These are phyloP conservation scores for Peniophora sp. DNA, from an alignment of 1,284 basidiomycete genomes.

Conservation along the genomic window DNA sequence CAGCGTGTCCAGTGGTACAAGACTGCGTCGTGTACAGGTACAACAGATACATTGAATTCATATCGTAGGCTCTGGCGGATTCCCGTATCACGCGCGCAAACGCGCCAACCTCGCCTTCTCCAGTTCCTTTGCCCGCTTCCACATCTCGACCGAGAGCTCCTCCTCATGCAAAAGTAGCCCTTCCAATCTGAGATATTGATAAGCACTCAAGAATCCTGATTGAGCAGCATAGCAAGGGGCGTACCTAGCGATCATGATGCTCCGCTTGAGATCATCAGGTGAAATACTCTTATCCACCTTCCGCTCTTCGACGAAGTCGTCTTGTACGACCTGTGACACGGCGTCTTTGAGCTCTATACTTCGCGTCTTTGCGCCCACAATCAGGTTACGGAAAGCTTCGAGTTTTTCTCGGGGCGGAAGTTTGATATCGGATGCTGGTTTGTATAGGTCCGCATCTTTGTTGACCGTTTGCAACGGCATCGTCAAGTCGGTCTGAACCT, in stretches of 20 bases:
- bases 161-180: conserved; percentile 25
- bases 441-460: conserved; percentile 34
- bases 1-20: too few relatives aligned
- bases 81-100: conserved; percentile 5
- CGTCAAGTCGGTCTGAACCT: conserved; percentile 42
- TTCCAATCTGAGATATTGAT: conserved; percentile 21
- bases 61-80: too few relatives aligned
- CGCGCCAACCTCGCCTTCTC: conserved; percentile 24
- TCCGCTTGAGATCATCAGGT: conserved; percentile 52
- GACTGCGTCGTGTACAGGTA: too few relatives aligned
- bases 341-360: conserved; percentile 42
- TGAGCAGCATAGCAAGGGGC: conserved; percentile 11
- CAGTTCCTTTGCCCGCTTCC: conserved; percentile 29
- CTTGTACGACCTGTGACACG: conserved; percentile 54
- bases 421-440: conserved; percentile 29
- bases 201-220: conserved; percentile 3
- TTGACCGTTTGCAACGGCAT: conserved; percentile 33
- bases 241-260: conserved; percentile 60
- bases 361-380: conserved; percentile 44
- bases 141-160: conserved; percentile 28
- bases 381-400: conserved; percentile 43
- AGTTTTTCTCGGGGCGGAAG: conserved; percentile 39
- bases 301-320: conserved; percentile 62
- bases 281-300: conserved; percentile 37
- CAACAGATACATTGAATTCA: too few relatives aligned